phyloP scores from a whole-genome alignment of 805 yeast species.

The Ogataea ganodermae region DNA sequence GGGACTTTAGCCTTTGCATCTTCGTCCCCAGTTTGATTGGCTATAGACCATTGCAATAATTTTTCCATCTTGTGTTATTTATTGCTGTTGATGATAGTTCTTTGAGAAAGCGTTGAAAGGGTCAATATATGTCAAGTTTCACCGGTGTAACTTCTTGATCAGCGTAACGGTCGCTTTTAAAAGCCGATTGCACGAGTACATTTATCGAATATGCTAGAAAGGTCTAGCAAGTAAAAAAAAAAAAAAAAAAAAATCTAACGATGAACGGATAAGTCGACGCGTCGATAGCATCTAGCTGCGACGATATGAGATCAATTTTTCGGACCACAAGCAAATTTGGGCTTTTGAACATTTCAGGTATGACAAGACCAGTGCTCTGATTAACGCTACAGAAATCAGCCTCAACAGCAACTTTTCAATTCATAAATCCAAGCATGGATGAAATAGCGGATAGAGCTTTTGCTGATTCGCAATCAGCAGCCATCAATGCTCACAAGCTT shows the following conservation, averaged over 20 bases:
- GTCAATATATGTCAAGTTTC: no score
- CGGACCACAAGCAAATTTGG: not conserved
- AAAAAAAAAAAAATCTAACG: slow-evolving; percentile 1
- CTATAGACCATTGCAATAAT: slow-evolving; percentile 87
- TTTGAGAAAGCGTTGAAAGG: not conserved
- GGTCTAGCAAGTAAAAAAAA: slow-evolving; percentile 4
- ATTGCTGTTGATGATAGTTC: not conserved
- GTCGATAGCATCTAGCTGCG: not conserved
- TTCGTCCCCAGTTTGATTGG: slow-evolving; percentile 71
- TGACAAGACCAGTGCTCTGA: no score
- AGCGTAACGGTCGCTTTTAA: no score
- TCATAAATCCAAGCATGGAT: no score
- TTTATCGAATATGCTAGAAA: slow-evolving; percentile 14
- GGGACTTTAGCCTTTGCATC: slow-evolving; percentile 66
- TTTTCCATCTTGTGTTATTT: slow-evolving; percentile 70
- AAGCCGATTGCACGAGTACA: no score
- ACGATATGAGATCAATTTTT: not conserved
- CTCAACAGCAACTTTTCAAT: no score
- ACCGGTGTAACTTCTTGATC: no score
- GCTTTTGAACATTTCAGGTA: not conserved
- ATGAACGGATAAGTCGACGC: not conserved
- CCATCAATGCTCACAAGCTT: slow-evolving; percentile 21
- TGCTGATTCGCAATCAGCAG: slow-evolving; percentile 27
- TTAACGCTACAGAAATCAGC: no score
- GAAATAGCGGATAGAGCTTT: slow-evolving; percentile 65